Evolutionary conservation across 148 eudicot species (phyloP).

Genomic region (Camellia granthamiana): DNA sequence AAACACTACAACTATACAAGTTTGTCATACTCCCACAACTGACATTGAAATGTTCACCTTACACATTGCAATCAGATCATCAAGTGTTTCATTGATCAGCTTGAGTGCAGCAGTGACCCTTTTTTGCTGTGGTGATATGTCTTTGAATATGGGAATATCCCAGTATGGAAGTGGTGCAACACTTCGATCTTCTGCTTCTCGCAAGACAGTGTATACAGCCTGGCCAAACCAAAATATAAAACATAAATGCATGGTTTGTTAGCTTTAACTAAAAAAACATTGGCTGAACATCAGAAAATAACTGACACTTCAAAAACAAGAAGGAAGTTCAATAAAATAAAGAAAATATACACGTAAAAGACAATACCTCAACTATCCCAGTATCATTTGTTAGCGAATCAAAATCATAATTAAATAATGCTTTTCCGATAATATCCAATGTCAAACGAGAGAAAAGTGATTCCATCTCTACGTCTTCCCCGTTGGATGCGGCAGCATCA

Average conservation of each 20-base stretch:
- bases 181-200: constrained; percentile 95
- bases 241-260: constrained; percentile 7
- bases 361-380: constrained; percentile 86
- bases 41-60: constrained; percentile 54
- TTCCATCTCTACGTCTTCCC: constrained; percentile 97
- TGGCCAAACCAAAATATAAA: constrained; percentile 37
- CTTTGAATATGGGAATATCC: constrained; percentile 99
- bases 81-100: constrained; percentile 76
- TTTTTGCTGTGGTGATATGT: constrained; percentile 76
- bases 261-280: background rate
- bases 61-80: constrained; percentile 80
- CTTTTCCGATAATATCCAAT: constrained; percentile 93
- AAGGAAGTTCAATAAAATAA: constrained; percentile 9
- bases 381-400: constrained; percentile 90
- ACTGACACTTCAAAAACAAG: background rate
- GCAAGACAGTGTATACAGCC: constrained; percentile 93
- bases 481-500: constrained; percentile 71
- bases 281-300: background rate
- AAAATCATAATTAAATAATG: constrained; percentile 92
- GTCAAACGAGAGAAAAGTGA: constrained; percentile 93
- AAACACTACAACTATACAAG: background rate
- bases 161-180: constrained; percentile 89
- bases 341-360: constrained; percentile 4
- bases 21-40: background rate
- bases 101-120: constrained; percentile 85